Conservation (phyloP, 2,329 filamentous ascomycete species). For the Cordyceps cateniannulata region DNA sequence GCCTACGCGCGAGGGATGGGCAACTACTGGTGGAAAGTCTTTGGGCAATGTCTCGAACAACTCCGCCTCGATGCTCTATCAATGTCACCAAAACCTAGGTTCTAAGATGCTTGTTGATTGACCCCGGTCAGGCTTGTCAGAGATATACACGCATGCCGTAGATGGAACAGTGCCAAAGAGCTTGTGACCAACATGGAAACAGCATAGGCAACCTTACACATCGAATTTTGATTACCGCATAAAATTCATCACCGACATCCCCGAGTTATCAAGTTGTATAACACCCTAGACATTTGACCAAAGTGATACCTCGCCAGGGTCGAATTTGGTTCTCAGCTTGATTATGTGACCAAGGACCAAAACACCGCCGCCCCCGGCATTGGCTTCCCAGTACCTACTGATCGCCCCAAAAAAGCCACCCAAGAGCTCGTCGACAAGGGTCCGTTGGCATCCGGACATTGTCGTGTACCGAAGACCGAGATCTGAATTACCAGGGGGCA, state of each 20-base stretch:
- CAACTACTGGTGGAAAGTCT: not conserved
- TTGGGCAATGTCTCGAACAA: not conserved
- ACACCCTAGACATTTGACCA: not conserved
- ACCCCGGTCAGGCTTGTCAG: not conserved
- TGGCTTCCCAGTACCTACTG: not conserved
- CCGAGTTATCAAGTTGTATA: too few species aligned
- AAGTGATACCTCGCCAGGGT: not conserved
- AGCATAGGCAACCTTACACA: too few species aligned
- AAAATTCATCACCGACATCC: too few species aligned
- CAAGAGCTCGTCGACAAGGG: not conserved
- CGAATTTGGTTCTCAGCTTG: too few species aligned
- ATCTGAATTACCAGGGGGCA: not conserved
- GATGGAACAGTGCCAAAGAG: too few species aligned
- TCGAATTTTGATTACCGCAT: too few species aligned
- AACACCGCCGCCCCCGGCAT: not conserved
- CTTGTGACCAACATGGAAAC: too few species aligned
- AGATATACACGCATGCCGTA: too few species aligned
- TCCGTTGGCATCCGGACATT: not conserved
- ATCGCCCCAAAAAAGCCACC: not conserved
- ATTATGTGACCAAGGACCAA: not conserved
- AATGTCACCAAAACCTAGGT: too few species aligned
- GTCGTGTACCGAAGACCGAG: constrained; percentile 6
- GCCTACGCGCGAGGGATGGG: not conserved
- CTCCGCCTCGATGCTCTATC: too few species aligned
- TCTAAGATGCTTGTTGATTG: not conserved